Conservation (phyloP, 1,284 basidiomycete species). For the Cryptococcus sp. region DNA sequence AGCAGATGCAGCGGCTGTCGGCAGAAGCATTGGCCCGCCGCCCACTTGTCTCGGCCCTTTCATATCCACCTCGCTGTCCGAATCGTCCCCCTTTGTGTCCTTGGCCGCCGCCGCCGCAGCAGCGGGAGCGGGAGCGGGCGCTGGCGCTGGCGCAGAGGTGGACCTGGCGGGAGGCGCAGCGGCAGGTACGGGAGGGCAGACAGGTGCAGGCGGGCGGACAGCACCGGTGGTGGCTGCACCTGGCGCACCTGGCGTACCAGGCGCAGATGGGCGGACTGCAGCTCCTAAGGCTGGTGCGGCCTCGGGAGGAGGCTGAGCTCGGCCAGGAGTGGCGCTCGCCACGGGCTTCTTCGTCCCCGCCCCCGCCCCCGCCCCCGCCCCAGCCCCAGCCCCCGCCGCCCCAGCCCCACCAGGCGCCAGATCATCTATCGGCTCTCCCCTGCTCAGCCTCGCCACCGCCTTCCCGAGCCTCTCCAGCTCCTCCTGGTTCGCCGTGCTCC, state of each 20-base stretch:
- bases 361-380: not conserved
- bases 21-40: constrained; percentile 26
- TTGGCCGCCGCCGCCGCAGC: not conserved
- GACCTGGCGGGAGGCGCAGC: constrained; percentile 2
- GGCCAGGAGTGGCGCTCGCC: no score
- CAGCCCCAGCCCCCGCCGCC: not conserved
- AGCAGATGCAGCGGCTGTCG: no score
- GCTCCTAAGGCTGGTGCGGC: no score
- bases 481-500: constrained; percentile 40
- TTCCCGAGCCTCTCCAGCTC: constrained; percentile 43
- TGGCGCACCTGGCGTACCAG: not conserved
- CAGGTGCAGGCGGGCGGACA: not conserved
- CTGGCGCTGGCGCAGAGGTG: constrained; percentile 1
- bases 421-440: constrained; percentile 30
- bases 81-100: constrained; percentile 16
- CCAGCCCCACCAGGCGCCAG: constrained; percentile 14
- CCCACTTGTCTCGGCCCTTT: constrained; percentile 37
- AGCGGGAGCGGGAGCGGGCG: not conserved
- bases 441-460: constrained; percentile 36
- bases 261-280: not conserved
- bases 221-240: not conserved
- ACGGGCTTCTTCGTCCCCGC: not conserved
- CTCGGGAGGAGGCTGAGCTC: no score
- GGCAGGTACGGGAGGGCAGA: not conserved
- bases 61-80: constrained; percentile 36